phyloP scores from a whole-genome alignment of 805 yeast species.

The Sungouiozyma intestinalis region DNA sequence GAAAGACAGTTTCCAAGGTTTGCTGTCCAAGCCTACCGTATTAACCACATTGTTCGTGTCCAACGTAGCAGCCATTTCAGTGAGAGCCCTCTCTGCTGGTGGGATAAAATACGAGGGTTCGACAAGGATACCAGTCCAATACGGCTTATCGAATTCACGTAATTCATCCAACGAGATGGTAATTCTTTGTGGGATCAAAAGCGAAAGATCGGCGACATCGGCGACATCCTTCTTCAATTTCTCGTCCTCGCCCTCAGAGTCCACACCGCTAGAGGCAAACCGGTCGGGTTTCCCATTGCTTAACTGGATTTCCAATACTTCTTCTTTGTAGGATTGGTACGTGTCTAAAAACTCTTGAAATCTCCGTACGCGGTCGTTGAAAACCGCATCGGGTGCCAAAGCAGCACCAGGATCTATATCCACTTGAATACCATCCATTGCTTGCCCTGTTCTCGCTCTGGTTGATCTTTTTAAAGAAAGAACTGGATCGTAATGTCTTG shows the following conservation, averaged over 20 bases:
- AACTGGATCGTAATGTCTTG: no score
- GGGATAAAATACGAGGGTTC: conserved; percentile 81
- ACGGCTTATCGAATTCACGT: conserved; percentile 67
- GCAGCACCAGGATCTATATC: conserved; percentile 5
- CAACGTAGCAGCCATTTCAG: conserved; percentile 69
- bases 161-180: conserved; percentile 76
- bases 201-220: conserved; percentile 5
- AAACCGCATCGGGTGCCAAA: conserved; percentile 35
- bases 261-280: not conserved
- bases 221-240: conserved; percentile 26
- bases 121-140: conserved; percentile 66
- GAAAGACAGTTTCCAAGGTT: conserved; percentile 52
- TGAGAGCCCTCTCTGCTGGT: conserved; percentile 77
- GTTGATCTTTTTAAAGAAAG: no score
- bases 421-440: not conserved
- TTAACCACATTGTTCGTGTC: conserved; percentile 27
- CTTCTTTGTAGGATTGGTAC: conserved; percentile 55
- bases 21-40: conserved; percentile 45
- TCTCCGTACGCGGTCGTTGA: conserved; percentile 75
- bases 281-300: not conserved
- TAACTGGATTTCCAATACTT: conserved; percentile 42
- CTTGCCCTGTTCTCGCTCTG: no score
- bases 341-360: conserved; percentile 80
- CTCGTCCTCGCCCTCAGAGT: no score
- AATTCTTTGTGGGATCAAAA: conserved; percentile 36